Base-by-base conservation (phyloP, 257 asterid genomes). In the Verbascum thapsus region DNA sequence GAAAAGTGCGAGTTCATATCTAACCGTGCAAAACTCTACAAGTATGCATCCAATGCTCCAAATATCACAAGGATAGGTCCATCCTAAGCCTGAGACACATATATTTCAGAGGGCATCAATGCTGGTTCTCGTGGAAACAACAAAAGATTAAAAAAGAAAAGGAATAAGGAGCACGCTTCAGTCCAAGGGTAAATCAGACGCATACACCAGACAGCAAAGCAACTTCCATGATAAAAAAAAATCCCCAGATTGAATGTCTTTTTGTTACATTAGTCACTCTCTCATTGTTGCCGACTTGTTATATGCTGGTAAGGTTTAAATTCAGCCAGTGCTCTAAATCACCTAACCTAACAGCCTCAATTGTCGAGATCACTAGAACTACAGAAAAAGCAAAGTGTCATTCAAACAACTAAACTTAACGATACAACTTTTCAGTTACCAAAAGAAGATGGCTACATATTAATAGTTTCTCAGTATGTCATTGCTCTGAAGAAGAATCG, bases 41-140 rank as follows among this genome's bases (percentile, higher is more conserved):
- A 82, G 85, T 64, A 82, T 63, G 75, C 85, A 82, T 64, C 88
- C 88, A 26, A 69, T 42, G 64, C 88, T 82, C 83, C 88, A 78
- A 16, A 82, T 67, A 74, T 82, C 85, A 71, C 85, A 78, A 37
- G 88, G 83, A 50, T 68, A 66, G 2, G 81, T 71, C 88, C 88
- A 82, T 52, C 88, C 85, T 69, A 82, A 71, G 58, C 88, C 83
- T 82, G 81, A 53, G 9, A 73, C 45, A 74, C 50, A 59, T 41
- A 12, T 4, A 45, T 19, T 8, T 3, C 23, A 45, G 7, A 15
- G 17, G 13, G 9, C 19, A 45, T 34, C 19, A 65, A 7, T 37
- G 64, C 48, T 6, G 23, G 59, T 41, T 23, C 10, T 30, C 69
- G 39, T 3, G 13, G 41, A 18, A 13, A 10, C 35, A 42, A 39